phyloP scores from a whole-genome alignment of 208 protist species.

The Crithidia bombi region DNA sequence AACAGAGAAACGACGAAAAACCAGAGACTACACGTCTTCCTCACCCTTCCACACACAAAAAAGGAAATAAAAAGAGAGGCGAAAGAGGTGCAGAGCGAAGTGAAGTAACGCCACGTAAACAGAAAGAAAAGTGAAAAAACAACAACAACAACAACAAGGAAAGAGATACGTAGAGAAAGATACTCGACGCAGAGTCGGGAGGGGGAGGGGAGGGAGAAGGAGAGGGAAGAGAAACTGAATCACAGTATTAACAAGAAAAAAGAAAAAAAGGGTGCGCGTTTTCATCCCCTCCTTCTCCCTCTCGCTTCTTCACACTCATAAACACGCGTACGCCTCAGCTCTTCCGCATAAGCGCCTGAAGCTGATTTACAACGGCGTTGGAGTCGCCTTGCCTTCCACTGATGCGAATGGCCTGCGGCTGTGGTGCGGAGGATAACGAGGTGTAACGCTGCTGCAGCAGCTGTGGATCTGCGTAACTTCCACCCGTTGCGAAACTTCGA shows the following conservation, averaged over 20 bases:
- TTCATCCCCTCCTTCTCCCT: neutral
- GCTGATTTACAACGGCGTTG: slow-evolving; percentile 33
- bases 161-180: too few relatives aligned
- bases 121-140: neutral
- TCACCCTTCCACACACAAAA: too few relatives aligned
- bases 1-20: too few relatives aligned
- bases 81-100: neutral
- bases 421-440: neutral
- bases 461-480: neutral
- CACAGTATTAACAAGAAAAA: neutral
- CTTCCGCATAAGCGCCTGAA: slow-evolving; percentile 28
- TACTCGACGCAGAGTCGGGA: too few relatives aligned
- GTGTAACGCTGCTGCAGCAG: neutral
- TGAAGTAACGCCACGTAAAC: too few relatives aligned
- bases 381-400: slow-evolving; percentile 26
- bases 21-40: too few relatives aligned
- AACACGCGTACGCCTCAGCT: neutral
- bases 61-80: slow-evolving; percentile 1
- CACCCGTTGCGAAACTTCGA: neutral
- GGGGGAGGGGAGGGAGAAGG: too few relatives aligned
- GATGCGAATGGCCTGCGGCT: slow-evolving; percentile 23
- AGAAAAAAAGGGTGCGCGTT: neutral
- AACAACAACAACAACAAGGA: neutral
- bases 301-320: neutral
- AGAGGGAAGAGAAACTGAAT: neutral